phyloP scores from a whole-genome alignment of 1,139 yeast species.

The Candida albicans region DNA sequence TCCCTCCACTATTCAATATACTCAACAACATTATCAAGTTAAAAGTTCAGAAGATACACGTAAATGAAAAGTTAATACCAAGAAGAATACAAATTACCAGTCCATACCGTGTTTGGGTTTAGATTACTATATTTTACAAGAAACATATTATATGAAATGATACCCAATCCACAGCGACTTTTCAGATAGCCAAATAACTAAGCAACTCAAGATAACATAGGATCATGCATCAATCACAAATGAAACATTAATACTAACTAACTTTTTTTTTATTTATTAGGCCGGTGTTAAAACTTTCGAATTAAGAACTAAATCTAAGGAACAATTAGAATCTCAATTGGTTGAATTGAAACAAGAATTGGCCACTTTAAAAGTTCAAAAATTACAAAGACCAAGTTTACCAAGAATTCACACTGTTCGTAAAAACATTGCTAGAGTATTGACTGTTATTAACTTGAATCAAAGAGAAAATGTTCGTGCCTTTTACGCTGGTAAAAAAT shows the following conservation, averaged over 20 bases:
- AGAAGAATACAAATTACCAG: no score
- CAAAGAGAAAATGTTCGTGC: slow-evolving; percentile 96
- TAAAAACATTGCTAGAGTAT: slow-evolving; percentile 97
- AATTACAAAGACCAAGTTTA: slow-evolving; percentile 85
- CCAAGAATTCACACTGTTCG: slow-evolving; percentile 96
- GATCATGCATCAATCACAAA: no score
- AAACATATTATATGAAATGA: no score
- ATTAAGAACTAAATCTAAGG: slow-evolving; percentile 97
- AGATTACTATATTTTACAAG: no score
- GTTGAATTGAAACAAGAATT: slow-evolving; percentile 96
- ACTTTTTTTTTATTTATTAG: slow-evolving; percentile 31
- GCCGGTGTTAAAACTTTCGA: slow-evolving; percentile 94
- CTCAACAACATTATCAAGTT: not conserved
- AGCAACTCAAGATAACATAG: no score
- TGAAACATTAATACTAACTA: not conserved
- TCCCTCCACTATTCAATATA: not conserved
- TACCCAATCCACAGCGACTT: no score
- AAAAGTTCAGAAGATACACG: no score
- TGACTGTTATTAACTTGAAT: slow-evolving; percentile 94
- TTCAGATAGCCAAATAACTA: no score
- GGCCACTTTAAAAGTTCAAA: slow-evolving; percentile 95
- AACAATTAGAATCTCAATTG: slow-evolving; percentile 91
- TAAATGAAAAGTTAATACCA: no score
- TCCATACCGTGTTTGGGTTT: no score
- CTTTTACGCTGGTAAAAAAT: slow-evolving; percentile 95